Evolutionary conservation across 148 eudicot species (phyloP).

Genomic region (Nepenthes gracilis): DNA sequence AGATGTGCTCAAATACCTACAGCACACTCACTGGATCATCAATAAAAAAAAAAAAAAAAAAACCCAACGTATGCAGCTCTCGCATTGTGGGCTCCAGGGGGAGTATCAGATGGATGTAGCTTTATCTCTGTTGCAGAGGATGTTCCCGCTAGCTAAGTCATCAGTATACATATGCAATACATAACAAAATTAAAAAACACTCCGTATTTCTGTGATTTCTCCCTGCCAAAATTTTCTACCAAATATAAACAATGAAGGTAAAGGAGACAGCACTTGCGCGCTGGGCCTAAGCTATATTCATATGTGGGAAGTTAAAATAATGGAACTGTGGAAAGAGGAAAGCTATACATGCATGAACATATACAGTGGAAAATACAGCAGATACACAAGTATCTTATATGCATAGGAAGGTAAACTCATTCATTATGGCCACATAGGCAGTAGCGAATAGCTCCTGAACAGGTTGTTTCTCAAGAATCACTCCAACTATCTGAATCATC

Average conservation of each 20-base stretch:
- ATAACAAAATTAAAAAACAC: no score
- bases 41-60: no score
- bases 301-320: constrained; percentile 6
- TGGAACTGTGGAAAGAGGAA: constrained; percentile 5
- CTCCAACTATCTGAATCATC: constrained; percentile 90
- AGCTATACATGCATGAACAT: not conserved
- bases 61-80: no score
- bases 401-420: not conserved
- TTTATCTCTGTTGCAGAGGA: no score
- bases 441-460: constrained; percentile 7
- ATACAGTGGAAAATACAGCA: constrained; percentile 1
- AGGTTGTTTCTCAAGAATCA: constrained; percentile 36
- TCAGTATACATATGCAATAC: no score
- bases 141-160: no score
- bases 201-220: no score
- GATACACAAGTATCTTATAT: constrained; percentile 1
- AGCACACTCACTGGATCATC: no score
- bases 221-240: constrained; percentile 1
- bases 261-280: constrained; percentile 9
- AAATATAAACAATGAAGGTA: no score
- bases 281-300: constrained; percentile 7
- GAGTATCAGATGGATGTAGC: no score
- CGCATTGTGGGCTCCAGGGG: no score
- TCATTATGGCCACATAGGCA: constrained; percentile 4
- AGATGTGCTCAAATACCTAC: no score